These are phyloP conservation scores for Plenodomus tracheiphilus DNA, from an alignment of 2,329 filamentous ascomycete species.

Conservation along the genomic window DNA sequence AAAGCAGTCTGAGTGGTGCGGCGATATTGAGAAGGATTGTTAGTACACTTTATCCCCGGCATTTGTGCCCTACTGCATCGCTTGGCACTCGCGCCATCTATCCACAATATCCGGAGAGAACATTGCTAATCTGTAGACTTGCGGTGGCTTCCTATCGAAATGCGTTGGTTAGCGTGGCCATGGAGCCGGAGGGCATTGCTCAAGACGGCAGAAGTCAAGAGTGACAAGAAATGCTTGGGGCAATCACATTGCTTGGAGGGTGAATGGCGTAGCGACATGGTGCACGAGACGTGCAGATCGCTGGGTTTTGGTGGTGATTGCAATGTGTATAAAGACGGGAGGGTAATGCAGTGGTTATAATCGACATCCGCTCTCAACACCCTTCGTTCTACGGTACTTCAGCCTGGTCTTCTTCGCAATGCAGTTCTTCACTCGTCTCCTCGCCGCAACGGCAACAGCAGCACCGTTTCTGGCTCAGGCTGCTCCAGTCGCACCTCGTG, in stretches of 20 bases:
- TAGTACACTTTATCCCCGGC: neutral
- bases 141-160: conserved; percentile 1
- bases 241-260: conserved; percentile 5
- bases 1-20: neutral
- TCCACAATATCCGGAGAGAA: neutral
- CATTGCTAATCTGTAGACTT: neutral
- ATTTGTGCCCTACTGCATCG: neutral
- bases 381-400: neutral
- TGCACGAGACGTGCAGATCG: neutral
- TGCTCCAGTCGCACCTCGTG: conserved; percentile 18
- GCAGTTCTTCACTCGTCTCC: conserved; percentile 31
- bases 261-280: neutral
- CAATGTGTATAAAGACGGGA: conserved; percentile 11
- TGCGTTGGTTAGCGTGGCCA: neutral
- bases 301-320: neutral
- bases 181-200: conserved; percentile 1
- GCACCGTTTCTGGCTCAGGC: conserved; percentile 27
- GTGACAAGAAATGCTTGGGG: conserved; percentile 21
- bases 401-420: conserved; percentile 12
- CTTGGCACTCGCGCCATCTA: conserved; percentile 3
- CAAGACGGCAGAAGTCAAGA: conserved; percentile 21
- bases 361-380: neutral
- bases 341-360: neutral
- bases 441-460: conserved; percentile 27
- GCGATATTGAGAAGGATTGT: conserved; percentile 3